Evolutionary conservation across 2,329 filamentous ascomycete genomes (phyloP).

Genomic region (Scopulariopsis brevicaulis): DNA sequence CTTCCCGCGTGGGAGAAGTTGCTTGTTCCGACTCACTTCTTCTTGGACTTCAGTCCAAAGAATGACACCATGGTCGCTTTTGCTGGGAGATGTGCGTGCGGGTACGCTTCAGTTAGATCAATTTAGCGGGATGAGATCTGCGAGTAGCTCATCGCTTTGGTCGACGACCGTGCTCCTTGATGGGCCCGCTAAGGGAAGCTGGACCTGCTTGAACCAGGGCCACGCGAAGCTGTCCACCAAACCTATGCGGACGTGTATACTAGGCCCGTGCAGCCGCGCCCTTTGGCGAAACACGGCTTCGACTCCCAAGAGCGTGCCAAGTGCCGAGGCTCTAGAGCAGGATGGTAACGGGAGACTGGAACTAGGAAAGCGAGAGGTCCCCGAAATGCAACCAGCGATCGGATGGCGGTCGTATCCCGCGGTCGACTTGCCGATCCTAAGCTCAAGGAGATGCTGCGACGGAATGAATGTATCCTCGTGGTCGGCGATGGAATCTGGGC

Average conservation of each 20-base stretch:
- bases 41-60: slow-evolving; percentile 45
- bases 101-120: neutral
- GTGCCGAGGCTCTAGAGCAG: no score
- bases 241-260: no score
- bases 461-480: no score
- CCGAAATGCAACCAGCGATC: no score
- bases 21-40: slow-evolving; percentile 32
- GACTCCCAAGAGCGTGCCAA: no score
- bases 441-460: neutral
- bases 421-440: neutral
- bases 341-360: no score
- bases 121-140: neutral
- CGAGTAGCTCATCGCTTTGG: neutral
- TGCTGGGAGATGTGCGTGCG: neutral
- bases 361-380: no score
- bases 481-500: neutral
- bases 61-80: slow-evolving; percentile 42
- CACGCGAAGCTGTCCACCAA: no score
- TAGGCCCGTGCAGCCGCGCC: no score
- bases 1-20: neutral
- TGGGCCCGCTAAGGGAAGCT: neutral
- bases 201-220: neutral
- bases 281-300: no score
- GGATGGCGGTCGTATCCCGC: no score
- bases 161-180: neutral